Base-by-base conservation (phyloP, 192 early-diverging fungal genomes). In the Coemansia asiatica region DNA sequence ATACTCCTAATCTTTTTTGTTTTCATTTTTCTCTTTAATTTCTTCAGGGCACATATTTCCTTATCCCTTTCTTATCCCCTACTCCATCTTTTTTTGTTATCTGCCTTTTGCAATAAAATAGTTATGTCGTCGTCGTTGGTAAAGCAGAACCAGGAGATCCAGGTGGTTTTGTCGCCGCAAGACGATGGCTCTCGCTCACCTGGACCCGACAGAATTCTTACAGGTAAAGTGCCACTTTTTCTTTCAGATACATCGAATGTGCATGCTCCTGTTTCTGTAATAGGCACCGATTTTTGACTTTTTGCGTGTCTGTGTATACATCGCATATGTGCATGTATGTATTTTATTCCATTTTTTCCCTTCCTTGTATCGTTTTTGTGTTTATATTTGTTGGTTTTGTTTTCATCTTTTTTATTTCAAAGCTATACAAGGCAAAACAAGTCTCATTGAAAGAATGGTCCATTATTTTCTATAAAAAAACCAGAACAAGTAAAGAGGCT, bases 181-280 rank as follows among this genome's bases (percentile, higher is more conserved):
- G 51, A 54, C 22, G 51, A 54, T 27, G 51, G 51, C 25, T 54
- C 51, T 12, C 26, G 51, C 51, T 23, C 22, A n/a, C 51, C 64
- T 21, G 64, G 64, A 23, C 64, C 64, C 12, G 55, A 66, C 46
- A 66, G 56, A 47, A 57, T 58, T 28, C 54, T 66, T 27, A 47
- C 64, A 58, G 64, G 64, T 66, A 66, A 63, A 47, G 54, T 29
- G 33, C 26, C 51, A 21, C 25, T 7, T 2, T 7, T 50, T n/a
- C 23, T 28, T 29, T 18, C 56, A 49, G 22, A 26, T 25, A 54
- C 31, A 36, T 36, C n/a, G n/a, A n/a, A n/a, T n/a, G n/a, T n/a
- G n/a, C n/a, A n/a, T n/a, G n/a, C n/a, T n/a, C n/a, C n/a, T n/a
- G n/a, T n/a, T n/a, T n/a, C n/a, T n/a, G n/a, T n/a, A n/a, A n/a